Evolutionary conservation across 2,329 filamentous ascomycete genomes (phyloP), one percentile per base, ranked within the genome.

Genomic region (Cordyceps cicadae): DNA sequence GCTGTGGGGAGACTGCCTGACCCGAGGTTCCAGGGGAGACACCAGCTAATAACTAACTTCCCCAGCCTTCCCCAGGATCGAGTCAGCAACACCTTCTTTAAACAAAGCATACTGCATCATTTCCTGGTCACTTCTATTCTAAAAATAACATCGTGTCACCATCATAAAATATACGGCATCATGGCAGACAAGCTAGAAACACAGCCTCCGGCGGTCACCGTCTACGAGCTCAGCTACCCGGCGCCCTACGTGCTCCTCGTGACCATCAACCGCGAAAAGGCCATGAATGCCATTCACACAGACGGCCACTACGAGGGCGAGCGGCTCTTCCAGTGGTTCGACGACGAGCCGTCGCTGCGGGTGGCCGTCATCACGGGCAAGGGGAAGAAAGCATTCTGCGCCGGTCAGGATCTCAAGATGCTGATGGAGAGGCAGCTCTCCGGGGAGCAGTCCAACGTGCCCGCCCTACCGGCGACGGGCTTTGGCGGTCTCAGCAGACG

Each of bases 351-450:
- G 0, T 72, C 70, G 12, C 71, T 81, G 14, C 74, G 74, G 4
- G 77, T 79, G 15, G 77, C 76, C 41, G 73, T 81, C 41, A 70
- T 81, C 43, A 84, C 81, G 0, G 81, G 81, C 41, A 76, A 74
- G 0, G 81, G 81, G 34, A 72, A 75, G 62, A 74, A 76, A 64
- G 77, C 81, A 0, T 84, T 84, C 68, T 83, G 78, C 58, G 80
- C 79, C 0, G 81, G 81, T 0, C 79, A 81, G 46, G 81, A 84
- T 62, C 68, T 84, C 52, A 81, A 82, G 58, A 81, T 81, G 64
- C 76, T 72, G 52, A 81, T 80, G 62, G 75, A 74, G 65, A 67
- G 61, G 41, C 65, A 63, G 53, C 63, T 50, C 26, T 43, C 52
- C 11, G 51, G 37, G 4, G 26, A 50, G 26, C 60, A 62, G 56